Evolutionary conservation across 768 basidiomycete genomes (phyloP).

Genomic region (Rhodosporidiobolus sp.): DNA sequence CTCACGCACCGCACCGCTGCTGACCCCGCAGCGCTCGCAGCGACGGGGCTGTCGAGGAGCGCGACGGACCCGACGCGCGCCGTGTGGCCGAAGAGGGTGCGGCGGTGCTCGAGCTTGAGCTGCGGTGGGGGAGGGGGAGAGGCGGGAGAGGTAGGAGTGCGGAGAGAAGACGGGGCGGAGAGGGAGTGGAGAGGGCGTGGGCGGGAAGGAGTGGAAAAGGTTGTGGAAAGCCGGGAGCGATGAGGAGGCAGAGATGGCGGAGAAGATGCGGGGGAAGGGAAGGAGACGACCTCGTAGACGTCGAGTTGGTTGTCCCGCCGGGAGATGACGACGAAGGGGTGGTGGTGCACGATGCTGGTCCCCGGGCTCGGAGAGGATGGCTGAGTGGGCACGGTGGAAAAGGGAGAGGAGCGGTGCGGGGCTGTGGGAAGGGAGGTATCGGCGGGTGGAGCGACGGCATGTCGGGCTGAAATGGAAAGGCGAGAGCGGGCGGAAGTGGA

Average conservation of each 20-base stretch:
- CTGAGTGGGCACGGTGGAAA: background rate
- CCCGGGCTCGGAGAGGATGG: background rate
- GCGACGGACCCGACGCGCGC: constrained; percentile 25
- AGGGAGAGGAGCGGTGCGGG: background rate
- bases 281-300: constrained; percentile 16
- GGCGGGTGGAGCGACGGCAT: constrained; percentile 2
- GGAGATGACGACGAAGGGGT: constrained; percentile 22
- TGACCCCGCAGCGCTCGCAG: no score
- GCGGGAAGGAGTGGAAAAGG: background rate
- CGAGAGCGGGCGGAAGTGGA: background rate
- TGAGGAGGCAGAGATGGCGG: background rate
- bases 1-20: constrained; percentile 7
- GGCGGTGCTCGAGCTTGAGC: constrained; percentile 3
- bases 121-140: background rate
- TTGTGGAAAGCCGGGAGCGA: background rate
- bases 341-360: constrained; percentile 24
- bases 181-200: background rate
- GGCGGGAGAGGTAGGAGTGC: background rate
- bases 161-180: background rate
- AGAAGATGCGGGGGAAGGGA: no score
- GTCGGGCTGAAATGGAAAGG: background rate
- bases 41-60: background rate
- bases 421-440: background rate
- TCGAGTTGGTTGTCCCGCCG: constrained; percentile 28
- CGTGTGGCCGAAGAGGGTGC: constrained; percentile 36